A percentile compares a stretch with the other conserved stretches of the same genome.
Conservation (phyloP, 1,284 basidiomycete genomes). For the Vanrija sp. region DNA sequence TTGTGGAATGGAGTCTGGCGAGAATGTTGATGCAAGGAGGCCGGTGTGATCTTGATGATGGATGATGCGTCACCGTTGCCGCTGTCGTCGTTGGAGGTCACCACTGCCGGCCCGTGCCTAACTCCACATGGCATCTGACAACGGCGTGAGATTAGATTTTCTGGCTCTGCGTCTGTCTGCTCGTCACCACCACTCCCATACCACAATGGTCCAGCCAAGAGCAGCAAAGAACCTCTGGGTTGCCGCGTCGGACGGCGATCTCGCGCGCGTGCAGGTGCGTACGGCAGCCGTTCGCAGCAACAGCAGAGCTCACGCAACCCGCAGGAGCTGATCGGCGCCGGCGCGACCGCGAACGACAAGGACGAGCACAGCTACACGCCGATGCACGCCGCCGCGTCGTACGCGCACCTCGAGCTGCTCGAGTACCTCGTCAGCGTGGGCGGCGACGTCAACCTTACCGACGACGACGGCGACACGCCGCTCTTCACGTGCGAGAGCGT, state of each 20-base stretch:
- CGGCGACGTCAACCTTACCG: constrained; percentile 79
- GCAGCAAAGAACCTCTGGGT: constrained; percentile 77
- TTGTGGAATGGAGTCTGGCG: neutral
- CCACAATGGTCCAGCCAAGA: constrained; percentile 1
- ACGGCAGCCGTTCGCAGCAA: neutral
- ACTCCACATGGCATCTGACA: neutral
- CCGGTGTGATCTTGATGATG: neutral
- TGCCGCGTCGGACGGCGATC: constrained; percentile 80
- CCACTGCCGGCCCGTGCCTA: constrained; percentile 2
- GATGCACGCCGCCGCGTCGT: constrained; percentile 94
- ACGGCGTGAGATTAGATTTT: neutral
- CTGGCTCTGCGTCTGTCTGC: neutral
- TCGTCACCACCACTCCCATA: neutral
- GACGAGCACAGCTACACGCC: constrained; percentile 82
- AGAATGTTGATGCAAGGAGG: too few relatives aligned
- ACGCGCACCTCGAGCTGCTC: constrained; percentile 71
- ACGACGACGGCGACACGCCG: constrained; percentile 85
- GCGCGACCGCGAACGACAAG: constrained; percentile 67
- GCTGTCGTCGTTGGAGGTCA: neutral
- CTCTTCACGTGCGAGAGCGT: constrained; percentile 83
- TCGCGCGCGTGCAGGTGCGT: constrained; percentile 51
- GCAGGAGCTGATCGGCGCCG: constrained; percentile 55
- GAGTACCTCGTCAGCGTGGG: constrained; percentile 73
- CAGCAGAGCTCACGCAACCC: neutral
- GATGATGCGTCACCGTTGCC: neutral